Conservation (phyloP, 768 basidiomycete genomes). For the Tulasnella sp. region DNA sequence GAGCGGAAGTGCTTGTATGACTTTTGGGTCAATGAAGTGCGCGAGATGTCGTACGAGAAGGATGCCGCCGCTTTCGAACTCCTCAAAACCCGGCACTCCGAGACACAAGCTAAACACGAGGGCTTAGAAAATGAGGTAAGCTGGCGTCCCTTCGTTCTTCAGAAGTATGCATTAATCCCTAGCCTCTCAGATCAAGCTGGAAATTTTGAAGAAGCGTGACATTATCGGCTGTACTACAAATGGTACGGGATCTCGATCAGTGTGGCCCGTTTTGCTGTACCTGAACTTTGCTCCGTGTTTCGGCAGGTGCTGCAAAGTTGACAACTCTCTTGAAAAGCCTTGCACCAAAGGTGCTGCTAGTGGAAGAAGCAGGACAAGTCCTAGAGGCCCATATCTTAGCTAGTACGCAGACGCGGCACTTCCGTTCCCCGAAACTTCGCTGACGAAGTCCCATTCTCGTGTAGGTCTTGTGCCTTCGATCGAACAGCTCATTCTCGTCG, state of each 20-base stretch:
- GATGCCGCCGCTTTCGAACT: conserved; percentile 35
- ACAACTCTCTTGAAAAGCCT: conserved; percentile 40
- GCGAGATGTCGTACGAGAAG: conserved; percentile 24
- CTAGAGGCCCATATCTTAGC: conserved; percentile 64
- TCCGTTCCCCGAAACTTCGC: neutral
- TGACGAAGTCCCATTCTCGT: neutral
- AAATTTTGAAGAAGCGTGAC: conserved; percentile 42
- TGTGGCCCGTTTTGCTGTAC: neutral
- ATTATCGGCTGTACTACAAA: conserved; percentile 71
- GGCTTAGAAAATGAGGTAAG: conserved; percentile 46
- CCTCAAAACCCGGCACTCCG: conserved; percentile 32
- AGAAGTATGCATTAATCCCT: neutral
- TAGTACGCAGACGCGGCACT: conserved; percentile 1
- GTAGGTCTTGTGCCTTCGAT: conserved; percentile 21
- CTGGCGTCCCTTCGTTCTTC: neutral
- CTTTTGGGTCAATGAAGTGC: conserved; percentile 37
- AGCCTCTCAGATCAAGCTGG: conserved; percentile 38
- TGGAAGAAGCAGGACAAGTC: too few relatives aligned
- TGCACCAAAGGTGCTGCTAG: conserved; percentile 48
- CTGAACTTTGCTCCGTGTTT: neutral
- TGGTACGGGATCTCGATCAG: conserved; percentile 30
- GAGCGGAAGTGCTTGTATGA: neutral
- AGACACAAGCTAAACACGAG: conserved; percentile 29
- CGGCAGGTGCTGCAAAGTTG: conserved; percentile 54
- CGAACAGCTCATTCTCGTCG: too few relatives aligned